These are phyloP conservation scores for Cerrena zonata DNA, from an alignment of 1,284 basidiomycete species.

Conservation along the genomic window DNA sequence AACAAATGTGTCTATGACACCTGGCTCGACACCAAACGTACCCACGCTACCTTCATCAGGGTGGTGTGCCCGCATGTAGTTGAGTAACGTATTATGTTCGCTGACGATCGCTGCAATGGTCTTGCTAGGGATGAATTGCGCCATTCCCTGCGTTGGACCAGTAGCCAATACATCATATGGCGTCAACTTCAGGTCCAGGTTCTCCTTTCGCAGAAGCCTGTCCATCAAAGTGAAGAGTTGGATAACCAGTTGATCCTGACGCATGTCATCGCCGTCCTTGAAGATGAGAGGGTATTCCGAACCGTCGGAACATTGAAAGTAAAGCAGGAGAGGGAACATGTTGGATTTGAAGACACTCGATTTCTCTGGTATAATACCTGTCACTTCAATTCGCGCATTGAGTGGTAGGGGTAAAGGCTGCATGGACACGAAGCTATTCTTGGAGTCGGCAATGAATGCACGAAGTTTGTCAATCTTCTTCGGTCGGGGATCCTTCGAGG, in stretches of 20 bases:
- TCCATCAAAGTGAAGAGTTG: conserved; percentile 99
- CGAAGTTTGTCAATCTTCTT: conserved; percentile 97
- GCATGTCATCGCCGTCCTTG: conserved; percentile 97
- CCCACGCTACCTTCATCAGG: conserved; percentile 90
- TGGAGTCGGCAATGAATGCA: conserved; percentile 76
- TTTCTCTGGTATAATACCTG: conserved; percentile 83
- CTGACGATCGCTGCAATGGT: conserved; percentile 90
- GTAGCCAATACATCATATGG: conserved; percentile 95
- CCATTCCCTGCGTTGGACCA: conserved; percentile 89
- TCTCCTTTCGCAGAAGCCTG: conserved; percentile 86
- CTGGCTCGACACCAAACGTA: conserved; percentile 86
- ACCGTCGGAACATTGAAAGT: conserved; percentile 76
- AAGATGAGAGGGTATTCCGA: conserved; percentile 91
- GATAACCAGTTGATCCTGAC: conserved; percentile 95
- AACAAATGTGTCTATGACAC: conserved; percentile 93
- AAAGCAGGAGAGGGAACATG: conserved; percentile 85
- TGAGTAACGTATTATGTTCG: conserved; percentile 86
- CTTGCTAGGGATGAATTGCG: conserved; percentile 92
- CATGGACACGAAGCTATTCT: conserved; percentile 73
- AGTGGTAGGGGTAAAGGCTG: conserved; percentile 82
- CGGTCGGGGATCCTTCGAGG: conserved; percentile 86
- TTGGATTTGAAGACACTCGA: conserved; percentile 98
- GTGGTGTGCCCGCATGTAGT: conserved; percentile 80
- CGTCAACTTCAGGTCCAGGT: conserved; percentile 87
- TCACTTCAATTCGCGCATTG: conserved; percentile 77